Evolutionary conservation across 169 alveolate species (phyloP).

Genomic region (Babesia bovis): DNA sequence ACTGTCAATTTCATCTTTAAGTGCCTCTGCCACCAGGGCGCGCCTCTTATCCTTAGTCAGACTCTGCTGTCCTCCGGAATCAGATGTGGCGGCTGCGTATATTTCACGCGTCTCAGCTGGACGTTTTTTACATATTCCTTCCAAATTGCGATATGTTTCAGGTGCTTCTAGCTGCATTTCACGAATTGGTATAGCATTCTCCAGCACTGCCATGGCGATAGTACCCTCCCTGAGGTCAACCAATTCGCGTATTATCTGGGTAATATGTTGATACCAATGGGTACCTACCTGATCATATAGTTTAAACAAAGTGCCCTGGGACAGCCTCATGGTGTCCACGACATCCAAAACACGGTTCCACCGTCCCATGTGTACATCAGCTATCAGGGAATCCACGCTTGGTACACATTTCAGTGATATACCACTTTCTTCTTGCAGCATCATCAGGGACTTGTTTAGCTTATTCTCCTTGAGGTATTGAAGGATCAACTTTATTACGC

Average conservation of each 20-base stretch:
- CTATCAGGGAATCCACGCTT: slow-evolving; percentile 69
- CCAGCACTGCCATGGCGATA: slow-evolving; percentile 62
- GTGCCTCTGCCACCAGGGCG: slow-evolving; percentile 64
- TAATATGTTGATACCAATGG: too few species aligned
- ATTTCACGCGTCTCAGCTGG: slow-evolving; percentile 60
- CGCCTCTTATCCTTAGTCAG: slow-evolving; percentile 60
- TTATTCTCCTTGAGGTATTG: slow-evolving; percentile 76
- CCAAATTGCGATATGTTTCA: slow-evolving; percentile 40
- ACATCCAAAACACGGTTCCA: slow-evolving; percentile 76
- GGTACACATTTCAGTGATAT: slow-evolving; percentile 72
- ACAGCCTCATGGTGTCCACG: slow-evolving; percentile 72
- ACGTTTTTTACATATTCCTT: slow-evolving; percentile 51
- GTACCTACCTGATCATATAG: slow-evolving; percentile 71
- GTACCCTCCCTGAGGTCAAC: slow-evolving; percentile 72
- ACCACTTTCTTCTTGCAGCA: slow-evolving; percentile 77
- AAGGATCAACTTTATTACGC: slow-evolving; percentile 67
- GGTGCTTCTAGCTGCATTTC: slow-evolving; percentile 59
- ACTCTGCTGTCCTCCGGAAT: slow-evolving; percentile 33
- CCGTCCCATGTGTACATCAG: slow-evolving; percentile 75
- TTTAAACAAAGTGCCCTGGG: slow-evolving; percentile 69
- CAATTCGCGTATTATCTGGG: slow-evolving; percentile 70
- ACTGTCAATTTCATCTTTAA: slow-evolving; percentile 64
- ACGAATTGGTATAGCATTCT: slow-evolving; percentile 49
- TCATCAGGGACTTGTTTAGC: slow-evolving; percentile 66
- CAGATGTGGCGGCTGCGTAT: slow-evolving; percentile 43